phyloP scores from a whole-genome alignment of 2,329 filamentous ascomycete genomes.

The Fusarium piperis region DNA sequence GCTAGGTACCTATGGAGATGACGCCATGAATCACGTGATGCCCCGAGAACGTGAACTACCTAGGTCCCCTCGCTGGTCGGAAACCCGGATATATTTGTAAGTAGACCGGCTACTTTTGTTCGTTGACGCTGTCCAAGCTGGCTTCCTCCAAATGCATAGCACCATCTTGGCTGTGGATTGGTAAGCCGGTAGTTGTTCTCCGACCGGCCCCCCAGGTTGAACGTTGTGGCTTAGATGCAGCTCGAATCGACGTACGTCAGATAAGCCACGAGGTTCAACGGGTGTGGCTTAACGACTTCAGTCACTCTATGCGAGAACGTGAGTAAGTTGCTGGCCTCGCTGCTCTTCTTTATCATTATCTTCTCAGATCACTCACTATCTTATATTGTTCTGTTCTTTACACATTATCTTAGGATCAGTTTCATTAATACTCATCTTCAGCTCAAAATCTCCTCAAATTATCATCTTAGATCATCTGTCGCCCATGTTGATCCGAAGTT shows the following conservation, averaged over 20 bases:
- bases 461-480: not conserved
- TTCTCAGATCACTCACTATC: not conserved
- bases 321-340: not conserved
- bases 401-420: not conserved
- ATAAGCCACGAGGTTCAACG: not conserved
- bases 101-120: not conserved
- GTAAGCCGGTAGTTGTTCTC: slow-evolving; percentile 5
- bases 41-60: slow-evolving; percentile 7
- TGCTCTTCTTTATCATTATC: not conserved
- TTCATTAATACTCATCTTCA: too few relatives aligned
- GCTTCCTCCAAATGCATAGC: not conserved
- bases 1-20: slow-evolving; percentile 27
- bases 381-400: not conserved
- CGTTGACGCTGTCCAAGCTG: not conserved
- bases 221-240: not conserved
- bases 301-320: not conserved
- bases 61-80: not conserved
- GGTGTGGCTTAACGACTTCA: not conserved
- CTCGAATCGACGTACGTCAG: not conserved
- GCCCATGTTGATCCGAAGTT: too few relatives aligned
- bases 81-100: slow-evolving; percentile 1
- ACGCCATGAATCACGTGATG: slow-evolving; percentile 37
- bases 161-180: not conserved
- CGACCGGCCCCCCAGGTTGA: not conserved
- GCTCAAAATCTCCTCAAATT: not conserved